Percentiles rank a stretch among this genome's conserved stretches.
phyloP scores from a whole-genome alignment of 208 protist species.

The Leishmania tarentolae region DNA sequence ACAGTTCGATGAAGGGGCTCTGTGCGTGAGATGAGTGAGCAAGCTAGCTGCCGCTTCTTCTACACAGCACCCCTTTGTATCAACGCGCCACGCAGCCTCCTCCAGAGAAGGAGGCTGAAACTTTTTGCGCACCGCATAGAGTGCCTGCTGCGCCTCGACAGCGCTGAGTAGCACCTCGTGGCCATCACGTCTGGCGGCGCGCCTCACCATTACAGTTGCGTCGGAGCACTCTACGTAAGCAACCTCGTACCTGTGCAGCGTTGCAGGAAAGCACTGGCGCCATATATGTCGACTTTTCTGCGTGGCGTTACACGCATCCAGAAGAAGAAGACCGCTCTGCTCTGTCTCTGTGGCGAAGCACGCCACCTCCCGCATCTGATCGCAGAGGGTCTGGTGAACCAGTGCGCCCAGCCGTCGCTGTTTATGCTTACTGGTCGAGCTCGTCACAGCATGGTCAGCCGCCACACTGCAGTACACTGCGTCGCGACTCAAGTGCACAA shows the following conservation, averaged over 20 bases:
- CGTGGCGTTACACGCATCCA: slow-evolving; percentile 84
- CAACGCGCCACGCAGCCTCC: slow-evolving; percentile 37
- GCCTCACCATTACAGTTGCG: slow-evolving; percentile 26
- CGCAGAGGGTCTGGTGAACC: slow-evolving; percentile 39
- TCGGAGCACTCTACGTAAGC: slow-evolving; percentile 62
- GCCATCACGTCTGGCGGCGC: slow-evolving; percentile 34
- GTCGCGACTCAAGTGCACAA: slow-evolving; percentile 67
- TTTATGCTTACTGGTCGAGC: slow-evolving; percentile 72
- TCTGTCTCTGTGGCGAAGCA: slow-evolving; percentile 11
- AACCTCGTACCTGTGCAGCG: slow-evolving; percentile 34
- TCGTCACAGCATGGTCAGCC: slow-evolving; percentile 35
- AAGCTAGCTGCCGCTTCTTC: slow-evolving; percentile 11
- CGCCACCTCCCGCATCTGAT: slow-evolving; percentile 29
- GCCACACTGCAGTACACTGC: slow-evolving; percentile 40
- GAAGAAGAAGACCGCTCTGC: slow-evolving; percentile 48
- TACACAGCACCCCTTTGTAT: slow-evolving; percentile 9
- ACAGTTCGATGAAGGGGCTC: too few species aligned
- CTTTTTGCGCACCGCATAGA: slow-evolving; percentile 60
- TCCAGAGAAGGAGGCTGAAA: slow-evolving; percentile 47
- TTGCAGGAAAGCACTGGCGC: slow-evolving; percentile 31
- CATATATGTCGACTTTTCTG: slow-evolving; percentile 39
- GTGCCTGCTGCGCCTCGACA: slow-evolving; percentile 64
- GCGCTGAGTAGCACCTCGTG: slow-evolving; percentile 53
- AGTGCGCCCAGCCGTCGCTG: slow-evolving; percentile 48
- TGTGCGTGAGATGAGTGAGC: slow-evolving; percentile 3